Evolutionary conservation across 1,284 basidiomycete genomes (phyloP), one percentile per base, ranked within the genome.

Genomic region (Sporisorium exsertum): DNA sequence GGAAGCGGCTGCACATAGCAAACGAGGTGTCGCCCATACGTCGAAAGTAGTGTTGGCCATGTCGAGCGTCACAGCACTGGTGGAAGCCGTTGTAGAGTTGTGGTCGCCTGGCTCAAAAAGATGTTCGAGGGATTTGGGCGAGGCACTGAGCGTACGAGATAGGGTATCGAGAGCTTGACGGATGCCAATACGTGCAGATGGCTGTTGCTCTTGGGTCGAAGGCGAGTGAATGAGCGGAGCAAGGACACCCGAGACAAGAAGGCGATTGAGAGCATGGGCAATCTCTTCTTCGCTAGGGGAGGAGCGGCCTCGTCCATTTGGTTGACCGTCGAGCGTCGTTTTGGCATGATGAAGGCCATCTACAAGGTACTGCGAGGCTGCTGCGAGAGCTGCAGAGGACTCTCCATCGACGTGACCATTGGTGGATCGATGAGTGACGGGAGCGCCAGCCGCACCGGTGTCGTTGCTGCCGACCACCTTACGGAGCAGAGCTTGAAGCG

Each of bases 41-140:
- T 79, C 78, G 29, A 82, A 70, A 2, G 81, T 81, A 40, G 79
- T 81, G 29, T 72, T 75, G 37, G 64, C 27, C 56, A 63, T 57
- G 35, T 72, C 64, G 43, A 72, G 69, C 18, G 64, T 59, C n/a
- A 66, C 33, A 12, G 69, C 57, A 29, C 69, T 66, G 15, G 59
- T 58, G 0, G 69, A 72, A 27, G 64, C 46, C 6, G 56, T 37
- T 0, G 64, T 20, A 24, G 57, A 68, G n/a, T 42, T 47, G 7
- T 58, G 35, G 2, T 51, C 49, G 24, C 12, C 29, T 22, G 42
- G 22, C 37, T 57, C 66, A 47, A 77, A 77, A 24, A 77, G 53
- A 26, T 77, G 74, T 42, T 77, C 74, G 29, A 77, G 63, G 40
- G 61, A 72, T 42, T 77, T 77, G 15, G 74, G 74, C n/a, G 65